Evolutionary conservation across 2,329 filamentous ascomycete genomes (phyloP), one percentile per base, ranked within the genome.

Genomic region (Gaeumannomyces sp.): DNA sequence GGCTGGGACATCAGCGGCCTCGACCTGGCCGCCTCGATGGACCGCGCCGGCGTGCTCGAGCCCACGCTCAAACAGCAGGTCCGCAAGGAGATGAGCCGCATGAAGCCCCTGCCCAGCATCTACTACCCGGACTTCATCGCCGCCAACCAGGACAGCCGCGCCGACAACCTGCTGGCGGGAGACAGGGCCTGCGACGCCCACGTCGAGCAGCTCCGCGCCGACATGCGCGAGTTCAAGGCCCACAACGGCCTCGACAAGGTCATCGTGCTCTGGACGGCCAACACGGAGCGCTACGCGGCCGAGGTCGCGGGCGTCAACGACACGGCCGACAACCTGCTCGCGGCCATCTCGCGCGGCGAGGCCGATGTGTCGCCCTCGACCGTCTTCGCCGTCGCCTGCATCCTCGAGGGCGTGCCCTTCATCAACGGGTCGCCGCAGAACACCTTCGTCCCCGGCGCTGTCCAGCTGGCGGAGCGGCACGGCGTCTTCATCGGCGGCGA

Each of bases 81-180:
- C 72, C 89, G 88, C 79, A 97, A 98, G 85, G 92, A 98, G 81
- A 94, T 98, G 93, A 81, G 88, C 67, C 82, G 83, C 71, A 91
- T 98, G 88, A 88, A 89, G 71, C 95, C 95, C 35, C 86, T 98
- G 68, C 94, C 93, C 29, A 94, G 91, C 78, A 90, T 98, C 80
- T 99, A 99, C 86, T 99, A 99, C 78, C 95, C 95, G 1, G 95
- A 98, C 79, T 99, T 99, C 83, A 99, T 99, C 74, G 95, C 95
- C 70, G 91, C 95, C 76, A 99, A 99, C 82, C 95, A 99, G 81
- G 93, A 95, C 78, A 93, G 93, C 74, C 91, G 95, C 73, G 95
- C 94, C 69, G 93, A 99, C 80, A 98, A 99, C 73, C 74, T 96
- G 68, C 78, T 98, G 61, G 81, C 90, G 68, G 95, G 95, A 63